A percentile compares a stretch with the other conserved stretches of the same genome.
phyloP scores from a whole-genome alignment of 208 protist species.

The Trypanosoma mega region DNA sequence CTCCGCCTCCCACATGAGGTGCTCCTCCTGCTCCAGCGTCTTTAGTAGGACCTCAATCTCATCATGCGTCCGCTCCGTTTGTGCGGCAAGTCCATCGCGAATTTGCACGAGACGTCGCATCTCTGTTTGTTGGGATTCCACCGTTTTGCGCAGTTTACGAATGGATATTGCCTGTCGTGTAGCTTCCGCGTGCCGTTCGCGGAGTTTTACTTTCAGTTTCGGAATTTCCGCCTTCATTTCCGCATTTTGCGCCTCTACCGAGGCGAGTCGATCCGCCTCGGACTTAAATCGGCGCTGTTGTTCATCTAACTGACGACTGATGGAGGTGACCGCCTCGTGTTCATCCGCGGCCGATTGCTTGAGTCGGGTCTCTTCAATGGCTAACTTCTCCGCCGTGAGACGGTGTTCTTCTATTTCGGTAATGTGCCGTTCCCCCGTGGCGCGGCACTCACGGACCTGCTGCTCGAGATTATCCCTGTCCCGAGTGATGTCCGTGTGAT shows the following conservation, averaged over 20 bases:
- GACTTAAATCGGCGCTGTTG: constrained; percentile 67
- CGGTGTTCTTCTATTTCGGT: constrained; percentile 50
- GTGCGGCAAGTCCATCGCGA: constrained; percentile 44
- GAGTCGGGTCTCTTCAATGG: constrained; percentile 42
- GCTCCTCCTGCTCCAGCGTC: constrained; percentile 62
- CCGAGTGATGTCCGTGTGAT: constrained; percentile 63
- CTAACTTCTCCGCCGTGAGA: constrained; percentile 34
- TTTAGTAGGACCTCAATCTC: constrained; percentile 55
- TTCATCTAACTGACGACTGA: constrained; percentile 63
- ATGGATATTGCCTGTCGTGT: constrained; percentile 31
- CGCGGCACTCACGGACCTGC: constrained; percentile 88
- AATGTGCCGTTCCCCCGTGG: constrained; percentile 54
- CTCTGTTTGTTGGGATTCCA: constrained; percentile 62
- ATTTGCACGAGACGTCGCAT: constrained; percentile 45
- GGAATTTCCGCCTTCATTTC: constrained; percentile 83
- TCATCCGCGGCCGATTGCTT: constrained; percentile 30
- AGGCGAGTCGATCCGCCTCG: constrained; percentile 75
- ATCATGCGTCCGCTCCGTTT: constrained; percentile 45
- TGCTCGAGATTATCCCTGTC: constrained; percentile 87
- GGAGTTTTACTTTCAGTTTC: constrained; percentile 70
- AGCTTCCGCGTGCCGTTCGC: constrained; percentile 77
- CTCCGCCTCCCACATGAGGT: constrained; percentile 60
- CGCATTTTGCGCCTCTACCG: constrained; percentile 82
- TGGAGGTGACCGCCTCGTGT: constrained; percentile 39
- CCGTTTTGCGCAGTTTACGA: constrained; percentile 35